Percentiles rank a stretch among this genome's conserved stretches.
phyloP scores from a whole-genome alignment of 164 flowering plant genomes.

The Kingdonia uniflora region DNA sequence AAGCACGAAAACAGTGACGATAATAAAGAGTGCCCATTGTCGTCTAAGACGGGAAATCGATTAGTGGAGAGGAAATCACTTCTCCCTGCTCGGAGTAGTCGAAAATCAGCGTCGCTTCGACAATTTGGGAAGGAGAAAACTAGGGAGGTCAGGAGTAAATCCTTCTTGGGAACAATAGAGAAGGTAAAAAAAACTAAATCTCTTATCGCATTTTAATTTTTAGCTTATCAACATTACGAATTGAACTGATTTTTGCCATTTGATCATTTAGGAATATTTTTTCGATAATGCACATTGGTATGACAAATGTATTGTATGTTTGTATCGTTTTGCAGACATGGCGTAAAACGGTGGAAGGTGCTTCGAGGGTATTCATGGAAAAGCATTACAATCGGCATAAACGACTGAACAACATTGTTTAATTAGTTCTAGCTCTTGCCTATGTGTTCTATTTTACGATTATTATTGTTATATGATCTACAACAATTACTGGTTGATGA shows the following conservation, averaged over 20 bases:
- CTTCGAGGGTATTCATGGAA: conserved; percentile 67
- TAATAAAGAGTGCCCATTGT: conserved; percentile 21
- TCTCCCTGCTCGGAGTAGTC: conserved; percentile 24
- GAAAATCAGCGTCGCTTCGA: conserved; percentile 27
- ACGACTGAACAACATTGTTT: conserved; percentile 46
- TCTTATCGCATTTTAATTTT: neutral
- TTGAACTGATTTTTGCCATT: neutral
- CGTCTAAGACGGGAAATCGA: conserved; percentile 8
- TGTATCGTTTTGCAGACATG: conserved; percentile 47
- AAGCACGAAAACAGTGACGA: neutral
- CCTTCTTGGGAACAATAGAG: conserved; percentile 44
- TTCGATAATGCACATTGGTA: too few relatives aligned
- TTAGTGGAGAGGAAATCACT: conserved; percentile 52
- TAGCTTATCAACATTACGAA: neutral
- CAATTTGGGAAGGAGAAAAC: conserved; percentile 32
- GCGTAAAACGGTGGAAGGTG: conserved; percentile 69
- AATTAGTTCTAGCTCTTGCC: conserved; percentile 4
- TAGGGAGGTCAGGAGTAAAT: conserved; percentile 39
- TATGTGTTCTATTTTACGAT: too few relatives aligned
- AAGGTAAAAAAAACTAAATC: conserved; percentile 35
- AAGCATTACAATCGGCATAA: conserved; percentile 65
- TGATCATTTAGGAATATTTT: too few relatives aligned
- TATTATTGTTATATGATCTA: too few relatives aligned
- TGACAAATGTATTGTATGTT: too few relatives aligned
- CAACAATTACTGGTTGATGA: too few relatives aligned